Evolutionary conservation across 164 flowering plant species (phyloP).

Genomic region (Santalum album): DNA sequence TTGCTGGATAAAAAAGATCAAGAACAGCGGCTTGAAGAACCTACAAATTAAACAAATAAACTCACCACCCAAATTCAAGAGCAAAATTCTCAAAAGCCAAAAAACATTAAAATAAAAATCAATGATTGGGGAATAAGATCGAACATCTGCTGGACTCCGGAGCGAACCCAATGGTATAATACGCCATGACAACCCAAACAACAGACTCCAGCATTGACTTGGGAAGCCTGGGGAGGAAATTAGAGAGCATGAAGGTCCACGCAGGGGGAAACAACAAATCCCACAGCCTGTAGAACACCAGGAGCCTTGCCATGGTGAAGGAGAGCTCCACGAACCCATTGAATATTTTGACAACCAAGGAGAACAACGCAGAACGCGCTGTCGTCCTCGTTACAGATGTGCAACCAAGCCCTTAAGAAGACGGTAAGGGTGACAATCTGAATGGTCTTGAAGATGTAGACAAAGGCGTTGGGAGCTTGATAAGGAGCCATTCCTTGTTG

Average conservation of each 20-base stretch:
- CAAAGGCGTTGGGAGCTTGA: conserved; percentile 66
- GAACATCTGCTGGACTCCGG: conserved; percentile 81
- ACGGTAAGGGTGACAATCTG: conserved; percentile 66
- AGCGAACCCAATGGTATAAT: conserved; percentile 83
- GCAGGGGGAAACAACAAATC: conserved; percentile 81
- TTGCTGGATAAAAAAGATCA: conserved; percentile 66
- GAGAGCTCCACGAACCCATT: conserved; percentile 88
- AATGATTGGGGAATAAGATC: not conserved
- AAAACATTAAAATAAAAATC: not conserved
- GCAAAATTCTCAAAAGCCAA: not conserved
- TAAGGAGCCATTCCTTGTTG: conserved; percentile 74
- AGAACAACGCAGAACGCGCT: conserved; percentile 55
- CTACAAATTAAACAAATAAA: too few relatives aligned
- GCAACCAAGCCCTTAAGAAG: conserved; percentile 51
- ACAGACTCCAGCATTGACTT: conserved; percentile 60
- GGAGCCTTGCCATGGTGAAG: conserved; percentile 64
- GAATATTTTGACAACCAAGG: conserved; percentile 69
- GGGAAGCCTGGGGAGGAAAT: conserved; percentile 56
- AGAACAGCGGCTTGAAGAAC: conserved; percentile 71
- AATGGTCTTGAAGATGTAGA: conserved; percentile 79
- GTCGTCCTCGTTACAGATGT: conserved; percentile 45
- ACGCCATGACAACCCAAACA: conserved; percentile 60
- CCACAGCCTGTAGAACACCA: conserved; percentile 91
- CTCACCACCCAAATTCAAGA: too few relatives aligned
- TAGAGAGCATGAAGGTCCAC: conserved; percentile 82